phyloP scores from a whole-genome alignment of 176 grass and related monocot genomes.

The Avena insularis region DNA sequence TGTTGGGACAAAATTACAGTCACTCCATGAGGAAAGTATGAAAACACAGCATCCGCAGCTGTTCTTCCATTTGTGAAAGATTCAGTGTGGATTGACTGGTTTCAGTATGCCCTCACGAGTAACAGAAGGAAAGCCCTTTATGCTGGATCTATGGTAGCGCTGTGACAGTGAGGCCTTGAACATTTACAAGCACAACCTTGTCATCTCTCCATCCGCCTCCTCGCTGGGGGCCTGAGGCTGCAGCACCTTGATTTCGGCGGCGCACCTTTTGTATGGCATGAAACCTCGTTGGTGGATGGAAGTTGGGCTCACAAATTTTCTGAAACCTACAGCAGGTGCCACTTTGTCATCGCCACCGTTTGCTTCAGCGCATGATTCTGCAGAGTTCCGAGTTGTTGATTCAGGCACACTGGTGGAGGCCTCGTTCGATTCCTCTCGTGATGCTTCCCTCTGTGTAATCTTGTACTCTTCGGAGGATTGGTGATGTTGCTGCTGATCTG shows the following conservation, averaged over 20 bases:
- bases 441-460: conserved; percentile 47
- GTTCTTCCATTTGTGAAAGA: background rate
- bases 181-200: conserved; percentile 72
- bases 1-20: background rate
- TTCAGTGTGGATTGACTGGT: no score
- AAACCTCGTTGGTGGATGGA: conserved; percentile 52
- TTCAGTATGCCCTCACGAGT: no score
- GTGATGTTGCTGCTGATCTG: conserved; percentile 14
- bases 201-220: conserved; percentile 61
- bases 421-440: conserved; percentile 48
- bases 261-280: conserved; percentile 65
- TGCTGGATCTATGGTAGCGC: no score
- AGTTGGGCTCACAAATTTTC: conserved; percentile 8
- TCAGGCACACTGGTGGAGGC: conserved; percentile 40
- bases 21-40: background rate
- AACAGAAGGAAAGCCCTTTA: no score
- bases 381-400: conserved; percentile 38
- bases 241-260: conserved; percentile 41
- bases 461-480: conserved; percentile 23
- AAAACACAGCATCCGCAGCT: background rate
- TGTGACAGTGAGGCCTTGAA: background rate
- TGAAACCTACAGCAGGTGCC: conserved; percentile 40
- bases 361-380: conserved; percentile 39
- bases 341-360: background rate
- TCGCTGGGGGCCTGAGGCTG: background rate